These are phyloP conservation scores for Bolboschoenus planiculmis DNA, from an alignment of 176 grass and related monocot genomes.

Conservation along the genomic window DNA sequence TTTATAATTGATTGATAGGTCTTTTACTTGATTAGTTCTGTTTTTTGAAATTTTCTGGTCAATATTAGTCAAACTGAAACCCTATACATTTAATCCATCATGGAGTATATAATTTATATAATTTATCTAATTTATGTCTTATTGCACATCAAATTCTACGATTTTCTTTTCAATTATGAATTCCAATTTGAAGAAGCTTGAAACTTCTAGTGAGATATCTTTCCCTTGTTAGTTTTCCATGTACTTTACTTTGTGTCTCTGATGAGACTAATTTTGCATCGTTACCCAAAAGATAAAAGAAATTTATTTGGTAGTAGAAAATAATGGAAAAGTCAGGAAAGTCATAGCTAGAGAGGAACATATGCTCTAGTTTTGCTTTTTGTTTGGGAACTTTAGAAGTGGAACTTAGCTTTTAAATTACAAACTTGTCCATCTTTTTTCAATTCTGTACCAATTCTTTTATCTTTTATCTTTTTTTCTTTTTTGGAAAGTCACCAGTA, in stretches of 20 bases:
- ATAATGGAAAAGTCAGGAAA: neutral
- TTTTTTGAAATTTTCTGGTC: neutral
- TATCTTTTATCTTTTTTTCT: neutral
- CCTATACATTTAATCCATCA: neutral
- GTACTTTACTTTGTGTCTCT: neutral
- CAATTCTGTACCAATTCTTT: too few relatives aligned
- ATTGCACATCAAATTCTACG: neutral
- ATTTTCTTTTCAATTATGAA: neutral
- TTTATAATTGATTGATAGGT: neutral
- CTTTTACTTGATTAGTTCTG: neutral
- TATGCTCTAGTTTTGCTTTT: neutral
- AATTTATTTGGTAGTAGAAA: neutral
- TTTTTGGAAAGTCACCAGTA: neutral
- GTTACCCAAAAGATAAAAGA: neutral
- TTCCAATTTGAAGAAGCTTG: neutral
- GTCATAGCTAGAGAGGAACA: neutral
- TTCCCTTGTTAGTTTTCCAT: too few relatives aligned
- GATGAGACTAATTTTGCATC: neutral
- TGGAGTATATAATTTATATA: neutral
- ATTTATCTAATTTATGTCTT: neutral
- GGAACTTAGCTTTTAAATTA: slow-evolving; percentile 17
- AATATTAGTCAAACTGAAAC: neutral
- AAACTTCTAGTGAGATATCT: neutral
- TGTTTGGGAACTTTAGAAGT: neutral
- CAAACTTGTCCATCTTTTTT: slow-evolving; percentile 6